These are phyloP conservation scores for Backusella liffmaniae DNA, from an alignment of 192 early-diverging fungal species.

Conservation along the genomic window DNA sequence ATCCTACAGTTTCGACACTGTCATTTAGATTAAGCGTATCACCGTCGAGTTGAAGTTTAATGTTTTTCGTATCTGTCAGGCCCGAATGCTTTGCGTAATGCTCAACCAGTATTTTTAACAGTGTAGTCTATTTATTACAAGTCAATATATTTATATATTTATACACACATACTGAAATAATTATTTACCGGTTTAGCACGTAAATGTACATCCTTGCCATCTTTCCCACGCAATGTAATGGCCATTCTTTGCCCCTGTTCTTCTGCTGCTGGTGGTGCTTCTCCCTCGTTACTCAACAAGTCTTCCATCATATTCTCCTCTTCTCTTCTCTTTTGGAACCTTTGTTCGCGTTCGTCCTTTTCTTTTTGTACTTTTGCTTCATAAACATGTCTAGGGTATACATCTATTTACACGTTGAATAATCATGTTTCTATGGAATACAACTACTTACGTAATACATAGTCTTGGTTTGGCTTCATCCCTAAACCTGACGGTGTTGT, in stretches of 20 bases:
- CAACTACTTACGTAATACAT: conserved; percentile 21
- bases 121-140: conserved; percentile 30
- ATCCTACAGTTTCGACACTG: conserved; percentile 50
- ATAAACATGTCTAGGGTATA: conserved; percentile 17
- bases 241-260: neutral
- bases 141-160: neutral
- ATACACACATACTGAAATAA: neutral
- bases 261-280: neutral
- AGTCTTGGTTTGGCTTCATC: conserved; percentile 4
- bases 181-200: conserved; percentile 23
- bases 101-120: conserved; percentile 44
- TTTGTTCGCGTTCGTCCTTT: neutral
- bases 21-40: conserved; percentile 38
- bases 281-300: neutral
- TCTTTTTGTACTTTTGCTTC: conserved; percentile 15
- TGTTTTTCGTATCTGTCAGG: conserved; percentile 3
- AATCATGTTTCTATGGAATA: no score
- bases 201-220: conserved; percentile 19
- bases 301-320: neutral
- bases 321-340: neutral
- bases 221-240: conserved; percentile 23
- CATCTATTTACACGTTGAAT: conserved; percentile 10
- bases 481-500: conserved; percentile 26
- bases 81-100: conserved; percentile 41
- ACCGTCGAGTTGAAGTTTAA: conserved; percentile 56